Evolutionary conservation across 2,329 filamentous ascomycete species (phyloP).

Genomic region (Arthrobotrys conoides): DNA sequence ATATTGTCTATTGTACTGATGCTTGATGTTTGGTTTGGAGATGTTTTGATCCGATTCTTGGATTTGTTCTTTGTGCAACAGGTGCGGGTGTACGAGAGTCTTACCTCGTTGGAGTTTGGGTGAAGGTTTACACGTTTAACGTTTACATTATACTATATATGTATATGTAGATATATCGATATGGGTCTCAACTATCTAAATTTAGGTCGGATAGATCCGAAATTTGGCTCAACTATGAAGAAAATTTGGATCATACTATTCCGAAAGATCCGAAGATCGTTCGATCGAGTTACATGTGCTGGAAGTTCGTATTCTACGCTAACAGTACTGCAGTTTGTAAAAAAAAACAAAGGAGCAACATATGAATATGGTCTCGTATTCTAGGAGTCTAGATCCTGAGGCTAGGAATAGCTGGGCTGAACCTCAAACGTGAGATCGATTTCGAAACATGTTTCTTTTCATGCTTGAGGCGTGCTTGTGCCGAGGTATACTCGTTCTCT

Average conservation of each 20-base stretch:
- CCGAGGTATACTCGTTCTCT: background rate
- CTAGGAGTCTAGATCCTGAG: background rate
- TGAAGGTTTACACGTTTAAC: too few species aligned
- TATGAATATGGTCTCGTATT: too few species aligned
- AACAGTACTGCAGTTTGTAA: background rate
- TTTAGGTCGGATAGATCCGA: background rate
- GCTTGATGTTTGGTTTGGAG: too few species aligned
- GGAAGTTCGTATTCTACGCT: background rate
- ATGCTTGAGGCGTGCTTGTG: background rate
- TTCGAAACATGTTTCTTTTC: background rate
- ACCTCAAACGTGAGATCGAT: background rate
- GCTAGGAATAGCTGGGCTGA: background rate
- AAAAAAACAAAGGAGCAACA: background rate
- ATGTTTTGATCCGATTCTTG: too few species aligned
- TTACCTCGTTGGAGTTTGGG: background rate
- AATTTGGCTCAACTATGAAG: too few species aligned
- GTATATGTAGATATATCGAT: too few species aligned
- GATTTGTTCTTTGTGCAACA: too few species aligned
- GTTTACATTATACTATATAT: too few species aligned
- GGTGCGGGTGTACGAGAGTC: too few species aligned
- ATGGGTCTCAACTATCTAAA: background rate
- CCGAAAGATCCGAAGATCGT: background rate
- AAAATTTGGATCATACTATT: background rate
- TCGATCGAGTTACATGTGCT: background rate
- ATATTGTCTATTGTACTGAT: too few species aligned